These are phyloP conservation scores for Calendula officinalis DNA, from an alignment of 129 eudicot genomes.

Conservation along the genomic window DNA sequence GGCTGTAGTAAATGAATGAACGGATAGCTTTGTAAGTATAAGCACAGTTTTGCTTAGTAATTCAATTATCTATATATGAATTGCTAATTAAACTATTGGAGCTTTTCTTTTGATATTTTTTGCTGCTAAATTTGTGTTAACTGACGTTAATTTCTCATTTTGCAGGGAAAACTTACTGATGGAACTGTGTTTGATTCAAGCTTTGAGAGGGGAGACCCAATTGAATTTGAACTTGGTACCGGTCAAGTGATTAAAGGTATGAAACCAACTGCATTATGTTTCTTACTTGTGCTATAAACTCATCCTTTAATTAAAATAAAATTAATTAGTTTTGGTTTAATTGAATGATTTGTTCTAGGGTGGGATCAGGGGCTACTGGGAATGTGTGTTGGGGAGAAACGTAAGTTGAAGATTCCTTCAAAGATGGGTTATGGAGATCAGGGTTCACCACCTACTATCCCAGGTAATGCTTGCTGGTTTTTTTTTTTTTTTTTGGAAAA, in stretches of 20 bases:
- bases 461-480: conserved; percentile 69
- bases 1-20: not conserved
- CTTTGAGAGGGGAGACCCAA: conserved; percentile 97
- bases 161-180: conserved; percentile 96
- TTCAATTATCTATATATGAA: not conserved
- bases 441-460: conserved; percentile 97
- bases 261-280: not conserved
- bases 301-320: not conserved
- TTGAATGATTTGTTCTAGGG: conserved; percentile 46
- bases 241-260: conserved; percentile 97
- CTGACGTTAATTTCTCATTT: conserved; percentile 3
- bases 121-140: too few species aligned
- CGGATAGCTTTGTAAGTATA: not conserved
- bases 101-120: too few species aligned
- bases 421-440: conserved; percentile 16
- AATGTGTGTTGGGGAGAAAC: not conserved
- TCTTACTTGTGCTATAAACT: not conserved
- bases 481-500: too few species aligned
- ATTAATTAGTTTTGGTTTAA: not conserved
- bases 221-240: conserved; percentile 85
- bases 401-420: not conserved
- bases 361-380: conserved; percentile 87
- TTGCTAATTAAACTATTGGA: too few species aligned
- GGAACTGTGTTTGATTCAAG: conserved; percentile 99
- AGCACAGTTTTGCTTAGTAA: not conserved